A percentile compares a stretch with the other conserved stretches of the same genome.
These are phyloP conservation scores for Amanita polypyramis DNA, from an alignment of 768 basidiomycete genomes.

Conservation along the genomic window DNA sequence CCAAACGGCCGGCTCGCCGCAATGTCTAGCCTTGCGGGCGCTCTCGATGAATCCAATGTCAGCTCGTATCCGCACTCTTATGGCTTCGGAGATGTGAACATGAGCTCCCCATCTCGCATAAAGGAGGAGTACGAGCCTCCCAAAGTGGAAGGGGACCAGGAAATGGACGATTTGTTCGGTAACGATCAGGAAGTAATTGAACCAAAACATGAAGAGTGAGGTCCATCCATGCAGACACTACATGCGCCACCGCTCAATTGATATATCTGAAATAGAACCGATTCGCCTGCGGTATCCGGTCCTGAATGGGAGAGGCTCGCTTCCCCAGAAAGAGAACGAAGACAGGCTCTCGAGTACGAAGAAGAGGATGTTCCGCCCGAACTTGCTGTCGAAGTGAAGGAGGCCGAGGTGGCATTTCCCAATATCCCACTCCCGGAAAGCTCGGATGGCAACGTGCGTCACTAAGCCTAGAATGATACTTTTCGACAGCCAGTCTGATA, in stretches of 20 bases:
- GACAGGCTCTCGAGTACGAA: conserved; percentile 70
- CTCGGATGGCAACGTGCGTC: conserved; percentile 71
- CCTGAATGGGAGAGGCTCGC: conserved; percentile 56
- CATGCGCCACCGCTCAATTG: conserved; percentile 6
- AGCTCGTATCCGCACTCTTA: conserved; percentile 5
- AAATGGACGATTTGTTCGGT: conserved; percentile 76
- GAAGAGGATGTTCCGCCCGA: conserved; percentile 64
- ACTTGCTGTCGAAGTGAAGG: conserved; percentile 43
- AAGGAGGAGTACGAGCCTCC: conserved; percentile 17
- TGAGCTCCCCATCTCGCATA: conserved; percentile 22
- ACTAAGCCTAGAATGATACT: conserved; percentile 1
- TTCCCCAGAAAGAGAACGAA: conserved; percentile 48
- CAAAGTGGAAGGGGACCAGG: conserved; percentile 32
- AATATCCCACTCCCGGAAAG: conserved; percentile 76
- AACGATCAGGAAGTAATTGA: conserved; percentile 49
- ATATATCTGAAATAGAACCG: conserved; percentile 16
- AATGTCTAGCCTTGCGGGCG: conserved; percentile 56
- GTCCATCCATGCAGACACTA: conserved; percentile 5
- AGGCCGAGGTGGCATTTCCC: conserved; percentile 73
- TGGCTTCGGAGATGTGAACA: conserved; percentile 29
- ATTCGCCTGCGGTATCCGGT: conserved; percentile 39
- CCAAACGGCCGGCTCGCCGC: not conserved
- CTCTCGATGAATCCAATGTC: conserved; percentile 28
- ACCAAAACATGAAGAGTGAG: conserved; percentile 41
- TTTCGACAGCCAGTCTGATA: conserved; percentile 1